Evolutionary conservation across 345 rosid species (phyloP).

Genomic region (Passiflora organensis): DNA sequence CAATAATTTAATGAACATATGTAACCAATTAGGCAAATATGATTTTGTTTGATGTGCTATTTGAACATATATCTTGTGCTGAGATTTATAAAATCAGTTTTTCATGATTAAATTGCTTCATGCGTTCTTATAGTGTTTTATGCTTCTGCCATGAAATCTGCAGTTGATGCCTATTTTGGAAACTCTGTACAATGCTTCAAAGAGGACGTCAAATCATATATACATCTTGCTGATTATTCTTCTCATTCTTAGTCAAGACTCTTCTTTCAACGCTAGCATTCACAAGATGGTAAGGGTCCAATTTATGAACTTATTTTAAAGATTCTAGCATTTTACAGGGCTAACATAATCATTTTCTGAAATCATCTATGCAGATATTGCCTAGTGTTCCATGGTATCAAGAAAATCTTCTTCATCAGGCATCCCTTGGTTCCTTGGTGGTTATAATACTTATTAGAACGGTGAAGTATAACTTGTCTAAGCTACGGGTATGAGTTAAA

Average conservation of each 20-base stretch:
- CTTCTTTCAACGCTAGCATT: constrained; percentile 86
- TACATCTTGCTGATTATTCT: constrained; percentile 93
- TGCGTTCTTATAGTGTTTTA: neutral
- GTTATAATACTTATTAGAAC: constrained; percentile 92
- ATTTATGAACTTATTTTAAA: neutral
- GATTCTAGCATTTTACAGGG: neutral
- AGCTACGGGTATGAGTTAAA: constrained; percentile 76
- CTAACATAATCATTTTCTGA: neutral
- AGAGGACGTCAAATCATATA: constrained; percentile 87
- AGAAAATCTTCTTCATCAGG: constrained; percentile 91
- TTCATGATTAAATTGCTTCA: too few relatives aligned
- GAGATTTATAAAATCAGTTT: too few relatives aligned
- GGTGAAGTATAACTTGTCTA: constrained; percentile 89
- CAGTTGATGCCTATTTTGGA: constrained; percentile 98
- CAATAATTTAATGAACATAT: too few relatives aligned
- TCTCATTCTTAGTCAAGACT: constrained; percentile 96
- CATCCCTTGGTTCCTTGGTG: constrained; percentile 90
- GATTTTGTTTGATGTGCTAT: too few relatives aligned
- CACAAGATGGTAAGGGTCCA: constrained; percentile 74
- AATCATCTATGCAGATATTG: constrained; percentile 40
- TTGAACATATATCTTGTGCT: too few relatives aligned
- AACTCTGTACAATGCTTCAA: constrained; percentile 76
- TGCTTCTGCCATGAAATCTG: constrained; percentile 11
- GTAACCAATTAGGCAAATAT: too few relatives aligned
- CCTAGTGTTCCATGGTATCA: constrained; percentile 95